Percentiles rank a stretch among this genome's conserved stretches.
These are phyloP conservation scores for Brassica incana DNA, from an alignment of 345 rosid species.

Conservation along the genomic window DNA sequence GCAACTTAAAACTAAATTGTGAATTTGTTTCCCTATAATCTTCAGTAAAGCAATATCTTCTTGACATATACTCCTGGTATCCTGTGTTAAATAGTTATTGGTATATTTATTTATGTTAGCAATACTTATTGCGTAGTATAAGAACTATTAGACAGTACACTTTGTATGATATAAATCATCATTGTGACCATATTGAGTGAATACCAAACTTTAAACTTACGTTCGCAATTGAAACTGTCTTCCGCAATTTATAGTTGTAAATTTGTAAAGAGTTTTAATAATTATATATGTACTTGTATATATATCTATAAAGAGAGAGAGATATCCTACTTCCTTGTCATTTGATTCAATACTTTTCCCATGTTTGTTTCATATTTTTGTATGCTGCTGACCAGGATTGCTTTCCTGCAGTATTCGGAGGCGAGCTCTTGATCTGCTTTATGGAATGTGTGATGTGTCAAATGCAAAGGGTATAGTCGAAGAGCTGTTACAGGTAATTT, in stretches of 20 bases:
- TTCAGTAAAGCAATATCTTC: background rate
- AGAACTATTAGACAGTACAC: background rate
- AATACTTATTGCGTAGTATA: background rate
- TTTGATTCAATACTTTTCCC: background rate
- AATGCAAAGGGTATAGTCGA: slow-evolving; percentile 99
- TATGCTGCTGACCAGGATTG: slow-evolving; percentile 7
- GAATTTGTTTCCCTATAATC: background rate
- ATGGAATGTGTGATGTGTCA: slow-evolving; percentile 98
- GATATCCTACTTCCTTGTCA: background rate
- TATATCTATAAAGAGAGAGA: background rate
- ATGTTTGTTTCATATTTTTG: background rate
- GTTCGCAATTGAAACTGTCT: slow-evolving; percentile 3
- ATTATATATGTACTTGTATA: no score
- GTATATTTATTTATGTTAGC: slow-evolving; percentile 9
- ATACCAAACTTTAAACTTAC: background rate
- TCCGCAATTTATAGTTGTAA: slow-evolving; percentile 1
- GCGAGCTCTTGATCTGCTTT: slow-evolving; percentile 97
- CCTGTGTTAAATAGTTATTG: background rate
- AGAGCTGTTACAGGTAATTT: slow-evolving; percentile 88
- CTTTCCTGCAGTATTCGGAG: slow-evolving; percentile 79
- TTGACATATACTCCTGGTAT: background rate
- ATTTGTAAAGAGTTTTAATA: background rate
- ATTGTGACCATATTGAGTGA: background rate
- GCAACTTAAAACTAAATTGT: background rate
- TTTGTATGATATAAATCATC: background rate